A percentile compares a stretch with the other conserved stretches of the same genome.
These are phyloP conservation scores for Rhodotorula sp. DNA, from an alignment of 1,284 basidiomycete species.

Conservation along the genomic window DNA sequence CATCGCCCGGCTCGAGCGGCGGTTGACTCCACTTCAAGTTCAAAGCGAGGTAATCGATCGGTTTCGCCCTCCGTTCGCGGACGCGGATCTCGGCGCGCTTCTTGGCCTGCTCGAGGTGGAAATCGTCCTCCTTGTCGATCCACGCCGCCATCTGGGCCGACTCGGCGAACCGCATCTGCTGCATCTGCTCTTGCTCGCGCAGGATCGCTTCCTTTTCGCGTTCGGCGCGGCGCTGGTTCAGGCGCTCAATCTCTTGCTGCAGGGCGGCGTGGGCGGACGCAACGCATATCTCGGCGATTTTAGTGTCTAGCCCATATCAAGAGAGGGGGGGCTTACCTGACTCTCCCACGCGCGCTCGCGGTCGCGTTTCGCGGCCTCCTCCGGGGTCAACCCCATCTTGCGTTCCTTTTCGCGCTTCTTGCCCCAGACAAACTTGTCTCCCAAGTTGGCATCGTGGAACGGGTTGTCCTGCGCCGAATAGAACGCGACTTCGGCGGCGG, in stretches of 20 bases:
- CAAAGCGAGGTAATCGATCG: conserved; percentile 88
- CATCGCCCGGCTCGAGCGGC: conserved; percentile 39
- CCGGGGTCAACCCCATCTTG: conserved; percentile 75
- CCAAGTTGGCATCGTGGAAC: conserved; percentile 93
- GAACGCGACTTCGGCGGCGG: conserved; percentile 59
- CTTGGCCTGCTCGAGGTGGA: conserved; percentile 92
- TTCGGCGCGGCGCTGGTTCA: conserved; percentile 86
- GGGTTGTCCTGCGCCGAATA: conserved; percentile 95
- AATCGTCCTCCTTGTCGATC: conserved; percentile 95
- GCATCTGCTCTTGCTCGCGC: conserved; percentile 85
- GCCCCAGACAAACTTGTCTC: conserved; percentile 94
- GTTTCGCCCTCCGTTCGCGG: conserved; percentile 91
- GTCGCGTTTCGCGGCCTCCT: conserved; percentile 78
- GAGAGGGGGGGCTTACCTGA: conserved; percentile 52
- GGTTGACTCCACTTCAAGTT: conserved; percentile 71
- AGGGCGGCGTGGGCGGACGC: background rate
- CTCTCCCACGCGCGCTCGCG: conserved; percentile 79
- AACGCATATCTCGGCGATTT: no score
- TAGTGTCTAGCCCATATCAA: background rate
- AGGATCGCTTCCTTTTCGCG: conserved; percentile 82
- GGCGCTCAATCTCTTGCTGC: conserved; percentile 80
- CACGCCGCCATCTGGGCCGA: conserved; percentile 97
- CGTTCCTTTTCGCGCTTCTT: conserved; percentile 97
- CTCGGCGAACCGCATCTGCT: conserved; percentile 84
- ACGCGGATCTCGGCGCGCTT: conserved; percentile 87